Conservation (phyloP, 345 rosid genomes). For the Eucalyptus melliodora region DNA sequence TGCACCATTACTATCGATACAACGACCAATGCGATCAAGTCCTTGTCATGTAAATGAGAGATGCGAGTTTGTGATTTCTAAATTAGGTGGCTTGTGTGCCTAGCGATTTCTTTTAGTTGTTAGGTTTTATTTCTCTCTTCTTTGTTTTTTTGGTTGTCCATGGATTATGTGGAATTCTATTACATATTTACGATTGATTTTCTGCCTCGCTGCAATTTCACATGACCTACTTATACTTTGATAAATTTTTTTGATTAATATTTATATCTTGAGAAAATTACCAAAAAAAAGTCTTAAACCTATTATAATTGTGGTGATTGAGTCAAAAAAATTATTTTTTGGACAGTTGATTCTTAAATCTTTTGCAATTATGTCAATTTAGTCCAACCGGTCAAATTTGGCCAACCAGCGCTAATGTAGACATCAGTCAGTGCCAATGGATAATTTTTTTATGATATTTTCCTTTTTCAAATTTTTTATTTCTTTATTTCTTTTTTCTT, state of each 20-base stretch:
- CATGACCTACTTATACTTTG: not conserved
- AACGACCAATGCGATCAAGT: not conserved
- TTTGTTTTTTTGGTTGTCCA: not conserved
- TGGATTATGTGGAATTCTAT: not conserved
- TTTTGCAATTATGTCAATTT: too few species aligned
- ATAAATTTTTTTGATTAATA: not conserved
- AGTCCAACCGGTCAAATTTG: too few species aligned
- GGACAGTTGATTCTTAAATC: rapidly evolving
- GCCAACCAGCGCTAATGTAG: rapidly evolving
- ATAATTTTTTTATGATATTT: too few species aligned
- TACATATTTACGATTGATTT: not conserved
- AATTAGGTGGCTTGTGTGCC: not conserved
- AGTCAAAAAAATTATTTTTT: not conserved
- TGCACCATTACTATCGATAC: not conserved
- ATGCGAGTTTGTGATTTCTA: not conserved
- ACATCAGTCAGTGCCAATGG: rapidly evolving
- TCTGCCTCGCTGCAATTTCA: not conserved
- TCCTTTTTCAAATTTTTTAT: too few species aligned
- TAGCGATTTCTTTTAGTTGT: not conserved
- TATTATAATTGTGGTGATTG: too few species aligned
- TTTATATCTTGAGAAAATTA: rapidly evolving
- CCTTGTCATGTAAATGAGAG: not conserved
- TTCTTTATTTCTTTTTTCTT: too few species aligned
- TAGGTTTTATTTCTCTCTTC: not conserved
- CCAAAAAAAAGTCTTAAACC: too few species aligned